Conservation (phyloP, 176 grass and related monocot species). For the Avena sativa region DNA sequence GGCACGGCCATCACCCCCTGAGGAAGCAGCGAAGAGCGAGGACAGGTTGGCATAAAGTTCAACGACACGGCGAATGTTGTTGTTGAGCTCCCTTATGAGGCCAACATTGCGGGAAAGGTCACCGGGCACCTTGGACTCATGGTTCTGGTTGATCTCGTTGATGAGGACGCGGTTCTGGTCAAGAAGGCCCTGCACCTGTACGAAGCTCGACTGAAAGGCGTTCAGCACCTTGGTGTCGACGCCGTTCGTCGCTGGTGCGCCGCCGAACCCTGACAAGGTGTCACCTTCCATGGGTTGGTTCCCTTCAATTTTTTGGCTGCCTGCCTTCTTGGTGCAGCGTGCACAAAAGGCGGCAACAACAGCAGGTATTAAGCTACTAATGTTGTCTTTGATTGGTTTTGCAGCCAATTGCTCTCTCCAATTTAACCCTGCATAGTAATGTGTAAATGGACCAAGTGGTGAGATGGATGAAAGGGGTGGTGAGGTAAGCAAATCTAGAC, state of each 20-base stretch:
- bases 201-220: slow-evolving; percentile 83
- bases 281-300: slow-evolving; percentile 43
- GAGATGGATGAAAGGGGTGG: neutral
- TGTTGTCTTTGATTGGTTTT: neutral
- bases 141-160: slow-evolving; percentile 89
- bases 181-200: slow-evolving; percentile 80
- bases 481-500: neutral
- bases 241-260: neutral
- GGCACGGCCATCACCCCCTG: slow-evolving; percentile 28
- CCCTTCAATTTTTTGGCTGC: neutral
- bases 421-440: slow-evolving; percentile 36
- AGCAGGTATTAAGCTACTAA: neutral
- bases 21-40: slow-evolving; percentile 59
- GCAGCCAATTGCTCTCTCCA: neutral
- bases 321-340: slow-evolving; percentile 9
- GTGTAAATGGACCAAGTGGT: slow-evolving; percentile 5
- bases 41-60: slow-evolving; percentile 87
- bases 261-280: slow-evolving; percentile 44
- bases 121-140: slow-evolving; percentile 78
- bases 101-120: slow-evolving; percentile 77
- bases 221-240: slow-evolving; percentile 72
- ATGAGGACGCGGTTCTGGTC: slow-evolving; percentile 79
- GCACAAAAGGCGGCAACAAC: neutral
- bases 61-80: slow-evolving; percentile 85
- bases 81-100: slow-evolving; percentile 86